A percentile compares a stretch with the other conserved stretches of the same genome.
These are phyloP conservation scores for Plenodomus biglobosus DNA, from an alignment of 2,329 filamentous ascomycete genomes.

Conservation along the genomic window DNA sequence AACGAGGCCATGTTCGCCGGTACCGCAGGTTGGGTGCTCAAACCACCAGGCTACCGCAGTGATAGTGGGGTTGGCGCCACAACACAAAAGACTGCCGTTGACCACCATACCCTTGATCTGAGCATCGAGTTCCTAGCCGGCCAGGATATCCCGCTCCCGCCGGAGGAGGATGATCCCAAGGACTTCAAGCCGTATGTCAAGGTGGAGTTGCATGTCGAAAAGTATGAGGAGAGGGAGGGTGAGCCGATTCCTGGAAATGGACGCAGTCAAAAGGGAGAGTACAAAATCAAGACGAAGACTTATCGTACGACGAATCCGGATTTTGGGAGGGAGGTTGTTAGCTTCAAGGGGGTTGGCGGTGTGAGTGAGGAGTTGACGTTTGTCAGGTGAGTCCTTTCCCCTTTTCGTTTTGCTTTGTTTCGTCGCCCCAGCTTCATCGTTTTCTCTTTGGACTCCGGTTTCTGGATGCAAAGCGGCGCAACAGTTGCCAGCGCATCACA, in stretches of 20 bases:
- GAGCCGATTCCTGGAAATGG: conserved; percentile 50
- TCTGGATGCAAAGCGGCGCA: not conserved
- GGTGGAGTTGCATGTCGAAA: conserved; percentile 79
- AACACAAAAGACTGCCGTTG: conserved; percentile 51
- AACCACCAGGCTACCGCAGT: conserved; percentile 71
- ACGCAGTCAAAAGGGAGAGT: conserved; percentile 56
- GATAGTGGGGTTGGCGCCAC: conserved; percentile 26
- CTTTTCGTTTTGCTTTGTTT: conserved; percentile 1
- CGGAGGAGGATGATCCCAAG: conserved; percentile 55
- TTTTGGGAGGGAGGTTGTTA: conserved; percentile 49
- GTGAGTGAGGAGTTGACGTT: conserved; percentile 53
- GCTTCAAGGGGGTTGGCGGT: conserved; percentile 47
- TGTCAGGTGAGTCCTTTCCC: conserved; percentile 46
- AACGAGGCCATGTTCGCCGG: conserved; percentile 90
- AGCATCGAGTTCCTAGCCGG: conserved; percentile 74
- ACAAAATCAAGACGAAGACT: conserved; percentile 51
- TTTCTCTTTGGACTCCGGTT: not conserved
- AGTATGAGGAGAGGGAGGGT: conserved; percentile 51
- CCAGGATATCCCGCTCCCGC: conserved; percentile 71
- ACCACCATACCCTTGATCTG: conserved; percentile 63
- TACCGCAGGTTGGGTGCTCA: conserved; percentile 80
- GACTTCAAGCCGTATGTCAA: conserved; percentile 75
- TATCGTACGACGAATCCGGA: conserved; percentile 49
- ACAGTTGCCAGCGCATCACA: not conserved
- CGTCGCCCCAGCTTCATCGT: not conserved